Base-by-base conservation (phyloP, 2,329 filamentous ascomycete species). In the Scedosporium minutisporum region DNA sequence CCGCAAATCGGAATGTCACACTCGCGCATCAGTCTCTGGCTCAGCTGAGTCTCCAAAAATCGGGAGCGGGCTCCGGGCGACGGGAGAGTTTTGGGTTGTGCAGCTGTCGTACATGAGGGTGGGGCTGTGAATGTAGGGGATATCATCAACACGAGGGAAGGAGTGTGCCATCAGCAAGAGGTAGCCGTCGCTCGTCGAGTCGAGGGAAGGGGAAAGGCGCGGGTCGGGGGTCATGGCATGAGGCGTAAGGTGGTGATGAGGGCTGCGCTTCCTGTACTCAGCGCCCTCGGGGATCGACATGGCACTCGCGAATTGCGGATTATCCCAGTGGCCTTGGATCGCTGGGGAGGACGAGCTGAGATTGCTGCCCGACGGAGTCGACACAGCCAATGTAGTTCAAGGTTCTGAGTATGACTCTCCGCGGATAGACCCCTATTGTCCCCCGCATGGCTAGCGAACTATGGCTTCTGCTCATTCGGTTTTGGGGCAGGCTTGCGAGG, bases 141-240 rank as follows among this genome's bases (percentile, higher is more conserved):
- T 73, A 21, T 87, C 83, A 29, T 87, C 83, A 65, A 82, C 62
- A 16, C 46, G 58, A 23, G 65, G 80, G 80, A 76, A 85, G 65
- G 73, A 74, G 65, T 85, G 83, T 70, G 78, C 80, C 66, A 87
- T 77, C 7, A 85, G 84, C 3, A 85, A 87, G 68, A 85, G 73
- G 68, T 87, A 84, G 64, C 82, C 79, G 27, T 87, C 84, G 69
- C 82, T 86, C 62, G 87, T 77, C 2, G 84, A 82, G 66, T 86
- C 84, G 63, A 84, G 76, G 0, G 82, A 82, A 0, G 81, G 78
- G 1, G 82, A 81, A 33, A 85, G 74, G 57, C 78, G 75, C 21
- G 62, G 44, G 33, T 82, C 80, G 60, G 74, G 75, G 65, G 82
- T 73, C 58, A 81, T 77, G 65, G 80, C 74, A 64, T 78, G 70